Percentiles rank a stretch among this genome's conserved stretches.
phyloP scores from a whole-genome alignment of 306 rosid species.

The Fragaria ananassa region DNA sequence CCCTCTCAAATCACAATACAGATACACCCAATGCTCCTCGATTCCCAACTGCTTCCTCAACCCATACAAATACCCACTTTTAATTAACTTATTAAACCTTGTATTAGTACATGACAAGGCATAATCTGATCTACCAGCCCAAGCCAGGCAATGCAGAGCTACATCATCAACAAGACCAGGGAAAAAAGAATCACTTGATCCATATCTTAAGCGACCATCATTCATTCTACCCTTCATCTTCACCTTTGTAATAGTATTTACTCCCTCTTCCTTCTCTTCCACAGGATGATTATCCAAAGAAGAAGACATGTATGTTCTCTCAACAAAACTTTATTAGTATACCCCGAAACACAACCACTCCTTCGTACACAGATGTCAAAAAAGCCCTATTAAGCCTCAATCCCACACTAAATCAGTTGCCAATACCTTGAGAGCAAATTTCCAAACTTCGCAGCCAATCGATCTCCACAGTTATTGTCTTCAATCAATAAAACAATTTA shows the following conservation, averaged over 20 bases:
- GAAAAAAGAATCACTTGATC: slow-evolving; percentile 71
- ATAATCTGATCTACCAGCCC: slow-evolving; percentile 64
- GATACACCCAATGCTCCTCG: slow-evolving; percentile 76
- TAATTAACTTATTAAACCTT: slow-evolving; percentile 57
- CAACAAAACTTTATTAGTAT: slow-evolving; percentile 37
- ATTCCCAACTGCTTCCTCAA: slow-evolving; percentile 61
- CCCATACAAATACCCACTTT: slow-evolving; percentile 63
- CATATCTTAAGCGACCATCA: slow-evolving; percentile 52
- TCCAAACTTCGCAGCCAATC: slow-evolving; percentile 43
- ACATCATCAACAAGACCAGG: slow-evolving; percentile 86
- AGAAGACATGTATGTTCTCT: slow-evolving; percentile 35
- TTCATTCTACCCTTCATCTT: slow-evolving; percentile 40
- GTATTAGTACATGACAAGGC: slow-evolving; percentile 59
- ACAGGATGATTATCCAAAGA: slow-evolving; percentile 9
- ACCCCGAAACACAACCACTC: slow-evolving; percentile 34
- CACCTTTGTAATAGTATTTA: slow-evolving; percentile 31
- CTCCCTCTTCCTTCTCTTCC: slow-evolving; percentile 43
- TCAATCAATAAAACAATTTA: slow-evolving; percentile 24
- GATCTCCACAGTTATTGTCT: slow-evolving; percentile 35
- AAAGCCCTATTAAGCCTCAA: neutral
- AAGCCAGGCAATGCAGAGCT: slow-evolving; percentile 73
- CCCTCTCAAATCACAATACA: slow-evolving; percentile 81
- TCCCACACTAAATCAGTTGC: slow-evolving; percentile 4
- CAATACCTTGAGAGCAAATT: slow-evolving; percentile 25
- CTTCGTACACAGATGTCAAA: slow-evolving; percentile 29